Evolutionary conservation across 2,329 filamentous ascomycete species (phyloP).

Genomic region (Periconia digitata): DNA sequence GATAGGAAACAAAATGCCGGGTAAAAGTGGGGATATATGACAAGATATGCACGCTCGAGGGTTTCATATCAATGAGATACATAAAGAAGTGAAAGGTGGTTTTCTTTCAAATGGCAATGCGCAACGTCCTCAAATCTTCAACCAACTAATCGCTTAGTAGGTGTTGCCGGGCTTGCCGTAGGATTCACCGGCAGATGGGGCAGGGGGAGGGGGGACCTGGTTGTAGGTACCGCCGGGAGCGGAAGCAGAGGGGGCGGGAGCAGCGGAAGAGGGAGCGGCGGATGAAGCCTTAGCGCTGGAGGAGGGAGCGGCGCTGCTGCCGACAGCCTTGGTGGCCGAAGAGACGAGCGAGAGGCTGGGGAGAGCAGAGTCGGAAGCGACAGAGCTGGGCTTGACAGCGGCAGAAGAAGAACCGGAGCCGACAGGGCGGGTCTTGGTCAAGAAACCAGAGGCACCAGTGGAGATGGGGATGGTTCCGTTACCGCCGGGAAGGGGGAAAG

Average conservation of each 20-base stretch:
- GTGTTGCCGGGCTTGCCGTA: conserved; percentile 1
- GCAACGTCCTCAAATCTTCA: neutral
- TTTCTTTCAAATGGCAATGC: neutral
- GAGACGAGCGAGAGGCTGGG: conserved; percentile 9
- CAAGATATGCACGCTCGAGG: conserved; percentile 7
- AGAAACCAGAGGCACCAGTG: conserved; percentile 33
- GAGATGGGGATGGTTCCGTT: conserved; percentile 30
- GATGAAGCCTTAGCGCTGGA: neutral
- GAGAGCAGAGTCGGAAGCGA: conserved; percentile 13
- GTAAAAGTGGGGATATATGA: conserved; percentile 1
- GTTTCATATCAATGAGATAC: conserved; percentile 4
- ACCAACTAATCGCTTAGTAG: conserved; percentile 5
- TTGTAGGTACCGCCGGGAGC: conserved; percentile 16
- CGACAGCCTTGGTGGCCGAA: conserved; percentile 12
- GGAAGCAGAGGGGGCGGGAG: conserved; percentile 9
- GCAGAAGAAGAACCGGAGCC: conserved; percentile 8
- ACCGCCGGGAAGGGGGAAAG: conserved; percentile 28
- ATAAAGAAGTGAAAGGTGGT: conserved; percentile 6
- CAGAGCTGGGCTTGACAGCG: conserved; percentile 21
- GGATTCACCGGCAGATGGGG: neutral
- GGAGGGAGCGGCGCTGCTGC: too few species aligned
- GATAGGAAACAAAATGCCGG: conserved; percentile 3
- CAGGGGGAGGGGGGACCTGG: neutral
- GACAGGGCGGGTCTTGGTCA: conserved; percentile 31
- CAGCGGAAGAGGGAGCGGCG: neutral